These are phyloP conservation scores for Helicocarpus griseus DNA, from an alignment of 2,329 filamentous ascomycete genomes.

Conservation along the genomic window DNA sequence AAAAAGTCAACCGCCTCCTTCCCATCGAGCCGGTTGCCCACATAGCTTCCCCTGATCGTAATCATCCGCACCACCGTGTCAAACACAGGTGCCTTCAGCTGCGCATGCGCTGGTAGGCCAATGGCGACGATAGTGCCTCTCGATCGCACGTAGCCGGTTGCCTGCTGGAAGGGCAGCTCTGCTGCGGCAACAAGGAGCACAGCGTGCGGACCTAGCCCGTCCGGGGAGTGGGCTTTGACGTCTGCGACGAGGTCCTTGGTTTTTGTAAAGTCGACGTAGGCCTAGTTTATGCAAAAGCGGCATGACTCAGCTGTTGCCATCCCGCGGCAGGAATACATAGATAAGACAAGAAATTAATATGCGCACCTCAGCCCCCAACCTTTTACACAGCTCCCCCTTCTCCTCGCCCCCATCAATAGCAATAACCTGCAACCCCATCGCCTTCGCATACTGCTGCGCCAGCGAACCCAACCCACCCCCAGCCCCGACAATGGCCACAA, in stretches of 20 bases:
- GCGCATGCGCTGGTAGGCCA: slow-evolving; percentile 72
- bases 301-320: too few species aligned
- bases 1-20: slow-evolving; percentile 89
- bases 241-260: slow-evolving; percentile 71
- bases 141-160: slow-evolving; percentile 74
- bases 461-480: slow-evolving; percentile 73
- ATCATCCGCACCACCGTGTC: slow-evolving; percentile 85
- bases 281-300: too few species aligned
- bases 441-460: slow-evolving; percentile 78
- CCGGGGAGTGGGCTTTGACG: slow-evolving; percentile 69
- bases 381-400: slow-evolving; percentile 58
- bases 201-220: slow-evolving; percentile 76
- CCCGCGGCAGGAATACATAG: not conserved
- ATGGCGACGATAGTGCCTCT: slow-evolving; percentile 80
- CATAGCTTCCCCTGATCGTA: slow-evolving; percentile 84
- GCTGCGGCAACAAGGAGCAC: slow-evolving; percentile 76
- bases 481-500: slow-evolving; percentile 74
- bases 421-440: slow-evolving; percentile 74
- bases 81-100: slow-evolving; percentile 76
- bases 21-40: slow-evolving; percentile 82
- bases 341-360: too few species aligned
- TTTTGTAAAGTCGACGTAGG: slow-evolving; percentile 71
- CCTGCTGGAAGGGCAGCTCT: slow-evolving; percentile 94
- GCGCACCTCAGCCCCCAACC: slow-evolving; percentile 55
- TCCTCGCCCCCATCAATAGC: slow-evolving; percentile 77